These are phyloP conservation scores for Forsythia suspensa DNA, from an alignment of 257 asterid genomes.

Conservation along the genomic window DNA sequence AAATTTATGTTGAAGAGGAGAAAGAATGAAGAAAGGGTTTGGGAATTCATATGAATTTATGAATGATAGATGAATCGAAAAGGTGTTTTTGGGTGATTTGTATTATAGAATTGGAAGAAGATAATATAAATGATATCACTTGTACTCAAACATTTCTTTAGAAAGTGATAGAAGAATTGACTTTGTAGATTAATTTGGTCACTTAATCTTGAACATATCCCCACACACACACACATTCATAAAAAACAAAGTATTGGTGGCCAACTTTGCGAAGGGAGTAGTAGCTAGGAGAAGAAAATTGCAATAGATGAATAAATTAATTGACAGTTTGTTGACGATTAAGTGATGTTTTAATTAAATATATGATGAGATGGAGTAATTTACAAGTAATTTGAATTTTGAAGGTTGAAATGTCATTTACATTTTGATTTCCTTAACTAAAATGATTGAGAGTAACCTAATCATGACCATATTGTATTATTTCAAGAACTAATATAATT, in stretches of 20 bases:
- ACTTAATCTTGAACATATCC: constrained; percentile 10
- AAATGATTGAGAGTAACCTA: neutral
- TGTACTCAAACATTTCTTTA: constrained; percentile 7
- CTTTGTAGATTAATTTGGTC: neutral
- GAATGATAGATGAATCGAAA: constrained; percentile 16
- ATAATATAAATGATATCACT: constrained; percentile 12
- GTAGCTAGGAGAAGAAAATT: neutral
- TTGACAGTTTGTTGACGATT: neutral
- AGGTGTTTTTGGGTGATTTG: constrained; percentile 8
- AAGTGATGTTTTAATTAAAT: neutral
- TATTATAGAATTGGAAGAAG: neutral
- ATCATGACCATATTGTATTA: neutral
- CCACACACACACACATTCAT: neutral
- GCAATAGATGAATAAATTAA: neutral
- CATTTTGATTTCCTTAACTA: neutral
- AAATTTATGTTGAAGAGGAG: constrained; percentile 10
- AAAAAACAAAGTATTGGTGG: neutral
- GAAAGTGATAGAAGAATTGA: constrained; percentile 18
- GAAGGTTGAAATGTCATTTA: neutral
- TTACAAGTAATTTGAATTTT: neutral
- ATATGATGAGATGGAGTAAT: too few species aligned
- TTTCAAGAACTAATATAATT: neutral
- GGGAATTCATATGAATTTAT: constrained; percentile 38
- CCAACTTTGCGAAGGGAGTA: neutral
- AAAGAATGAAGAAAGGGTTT: constrained; percentile 29